phyloP scores from a whole-genome alignment of 73 alveolate species.

The Symbiodinium pilosum region DNA sequence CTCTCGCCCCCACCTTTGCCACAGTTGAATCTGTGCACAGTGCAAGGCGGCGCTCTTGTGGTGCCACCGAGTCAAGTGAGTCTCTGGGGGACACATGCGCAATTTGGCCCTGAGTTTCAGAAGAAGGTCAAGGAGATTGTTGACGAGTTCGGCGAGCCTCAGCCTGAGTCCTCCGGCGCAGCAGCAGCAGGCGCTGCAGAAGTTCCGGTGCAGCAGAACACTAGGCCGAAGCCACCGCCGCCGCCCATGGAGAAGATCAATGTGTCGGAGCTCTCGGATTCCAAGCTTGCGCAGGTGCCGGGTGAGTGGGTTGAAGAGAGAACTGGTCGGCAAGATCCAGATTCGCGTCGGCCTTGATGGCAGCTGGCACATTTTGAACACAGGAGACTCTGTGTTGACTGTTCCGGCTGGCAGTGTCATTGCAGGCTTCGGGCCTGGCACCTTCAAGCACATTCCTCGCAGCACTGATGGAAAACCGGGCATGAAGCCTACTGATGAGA shows the following conservation, averaged over 20 bases:
- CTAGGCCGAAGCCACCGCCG: not conserved
- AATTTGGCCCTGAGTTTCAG: conserved; percentile 24
- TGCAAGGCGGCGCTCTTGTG: not conserved
- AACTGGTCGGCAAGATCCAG: not conserved
- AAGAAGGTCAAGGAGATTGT: not conserved
- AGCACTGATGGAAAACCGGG: not conserved
- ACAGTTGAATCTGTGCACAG: conserved; percentile 8
- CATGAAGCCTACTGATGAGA: not conserved
- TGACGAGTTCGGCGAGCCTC: conserved; percentile 32
- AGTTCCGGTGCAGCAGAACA: too few relatives aligned
- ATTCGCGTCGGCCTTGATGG: not conserved
- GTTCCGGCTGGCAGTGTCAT: conserved; percentile 2
- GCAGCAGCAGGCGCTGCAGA: not conserved
- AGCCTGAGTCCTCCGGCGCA: not conserved
- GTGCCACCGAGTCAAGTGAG: not conserved
- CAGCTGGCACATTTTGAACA: not conserved
- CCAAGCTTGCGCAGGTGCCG: not conserved
- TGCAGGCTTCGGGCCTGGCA: conserved; percentile 2
- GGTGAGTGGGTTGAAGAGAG: conserved; percentile 14
- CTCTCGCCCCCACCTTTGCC: not conserved
- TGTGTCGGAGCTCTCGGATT: not conserved
- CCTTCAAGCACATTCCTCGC: not conserved
- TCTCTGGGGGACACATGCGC: not conserved
- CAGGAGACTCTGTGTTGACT: not conserved
- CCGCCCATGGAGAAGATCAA: not conserved